These are phyloP conservation scores for Pseudogymnoascus sp. DNA, from an alignment of 2,329 filamentous ascomycete genomes.

Conservation along the genomic window DNA sequence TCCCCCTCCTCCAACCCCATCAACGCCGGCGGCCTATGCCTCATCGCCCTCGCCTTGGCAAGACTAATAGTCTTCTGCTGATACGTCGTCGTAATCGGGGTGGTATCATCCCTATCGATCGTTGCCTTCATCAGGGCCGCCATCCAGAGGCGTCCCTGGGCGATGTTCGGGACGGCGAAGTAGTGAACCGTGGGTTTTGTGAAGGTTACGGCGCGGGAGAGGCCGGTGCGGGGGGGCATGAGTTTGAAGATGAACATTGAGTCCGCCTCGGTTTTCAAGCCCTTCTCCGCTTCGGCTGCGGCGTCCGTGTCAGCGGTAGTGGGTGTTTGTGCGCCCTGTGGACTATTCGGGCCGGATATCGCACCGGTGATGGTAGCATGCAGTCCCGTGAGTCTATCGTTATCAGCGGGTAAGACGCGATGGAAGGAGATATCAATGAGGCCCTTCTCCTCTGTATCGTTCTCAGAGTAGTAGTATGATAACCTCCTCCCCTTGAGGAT, in stretches of 20 bases:
- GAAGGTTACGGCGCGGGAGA: constrained; percentile 89
- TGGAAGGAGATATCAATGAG: constrained; percentile 97
- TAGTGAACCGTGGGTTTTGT: constrained; percentile 97
- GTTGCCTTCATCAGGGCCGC: constrained; percentile 97
- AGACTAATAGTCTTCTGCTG: constrained; percentile 95
- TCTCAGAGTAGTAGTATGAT: constrained; percentile 93
- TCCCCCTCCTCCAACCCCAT: constrained; percentile 56
- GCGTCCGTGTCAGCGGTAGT: constrained; percentile 40
- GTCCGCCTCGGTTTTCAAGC: constrained; percentile 43
- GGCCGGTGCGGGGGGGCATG: constrained; percentile 77
- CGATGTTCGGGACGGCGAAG: constrained; percentile 87
- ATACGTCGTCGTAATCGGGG: constrained; percentile 81
- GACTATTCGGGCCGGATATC: constrained; percentile 54
- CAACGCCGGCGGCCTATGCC: constrained; percentile 80
- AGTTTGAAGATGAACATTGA: constrained; percentile 97
- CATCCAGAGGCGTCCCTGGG: constrained; percentile 93
- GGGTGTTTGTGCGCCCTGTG: constrained; percentile 39
- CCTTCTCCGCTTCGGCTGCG: constrained; percentile 31
- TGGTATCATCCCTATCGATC: constrained; percentile 80
- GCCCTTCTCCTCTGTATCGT: constrained; percentile 86
- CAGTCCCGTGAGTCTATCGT: constrained; percentile 80
- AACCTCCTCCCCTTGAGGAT: constrained; percentile 84
- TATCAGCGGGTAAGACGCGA: constrained; percentile 88
- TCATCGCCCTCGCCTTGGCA: constrained; percentile 78
- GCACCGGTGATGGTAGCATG: constrained; percentile 89